Conservation (phyloP, 108 stramenopile species). For the Fragilariopsis cylindrus region DNA sequence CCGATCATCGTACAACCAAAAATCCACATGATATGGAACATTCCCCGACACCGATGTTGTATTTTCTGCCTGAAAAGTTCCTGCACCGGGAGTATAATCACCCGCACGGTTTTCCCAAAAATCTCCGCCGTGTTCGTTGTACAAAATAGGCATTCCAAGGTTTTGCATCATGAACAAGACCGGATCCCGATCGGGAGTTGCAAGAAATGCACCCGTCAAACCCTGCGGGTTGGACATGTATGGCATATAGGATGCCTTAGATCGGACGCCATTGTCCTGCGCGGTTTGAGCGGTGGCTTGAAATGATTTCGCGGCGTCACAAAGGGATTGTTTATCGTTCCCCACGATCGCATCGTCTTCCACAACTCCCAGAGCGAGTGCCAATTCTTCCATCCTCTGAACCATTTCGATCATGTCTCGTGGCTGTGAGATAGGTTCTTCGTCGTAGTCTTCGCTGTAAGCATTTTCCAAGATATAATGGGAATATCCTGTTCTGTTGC, state of each 20-base stretch:
- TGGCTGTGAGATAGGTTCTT: neutral
- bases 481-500: neutral
- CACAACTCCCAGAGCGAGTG: conserved; percentile 10
- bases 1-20: conserved; percentile 21
- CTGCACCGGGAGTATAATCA: neutral
- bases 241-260: conserved; percentile 6
- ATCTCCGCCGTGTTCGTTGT: neutral
- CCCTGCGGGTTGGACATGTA: neutral
- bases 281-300: conserved; percentile 2
- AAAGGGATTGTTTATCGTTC: conserved; percentile 6
- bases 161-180: conserved; percentile 19
- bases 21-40: conserved; percentile 9
- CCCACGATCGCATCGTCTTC: neutral
- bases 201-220: conserved; percentile 1
- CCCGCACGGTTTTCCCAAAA: conserved; percentile 3
- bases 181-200: conserved; percentile 12
- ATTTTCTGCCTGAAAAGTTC: neutral
- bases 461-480: conserved; percentile 11
- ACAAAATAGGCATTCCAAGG: conserved; percentile 16
- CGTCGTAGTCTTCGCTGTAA: neutral
- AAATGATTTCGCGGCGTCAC: conserved; percentile 7
- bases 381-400: conserved; percentile 5
- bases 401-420: conserved; percentile 16
- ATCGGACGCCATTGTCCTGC: conserved; percentile 5
- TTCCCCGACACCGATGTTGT: neutral